A percentile compares a stretch with the other conserved stretches of the same genome.
Conservation (phyloP, 257 asterid genomes). For the Craterostigma plantagineum region DNA sequence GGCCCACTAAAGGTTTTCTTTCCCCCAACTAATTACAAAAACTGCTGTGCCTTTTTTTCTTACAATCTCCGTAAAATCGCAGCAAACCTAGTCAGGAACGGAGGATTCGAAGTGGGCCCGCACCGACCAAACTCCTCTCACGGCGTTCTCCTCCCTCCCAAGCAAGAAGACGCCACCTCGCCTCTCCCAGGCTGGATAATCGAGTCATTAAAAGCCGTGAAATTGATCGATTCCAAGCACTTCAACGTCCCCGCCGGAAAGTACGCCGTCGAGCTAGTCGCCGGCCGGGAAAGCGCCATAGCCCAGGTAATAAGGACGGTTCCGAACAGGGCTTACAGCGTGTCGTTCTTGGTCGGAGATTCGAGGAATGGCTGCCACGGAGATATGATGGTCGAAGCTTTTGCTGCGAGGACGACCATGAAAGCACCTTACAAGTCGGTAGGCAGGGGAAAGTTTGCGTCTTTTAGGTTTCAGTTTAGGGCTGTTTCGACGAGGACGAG, state of each 20-base stretch:
- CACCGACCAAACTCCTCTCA: constrained; percentile 43
- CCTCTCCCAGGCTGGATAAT: constrained; percentile 90
- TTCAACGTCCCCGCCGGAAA: constrained; percentile 62
- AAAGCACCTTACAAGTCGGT: constrained; percentile 45
- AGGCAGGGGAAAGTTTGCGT: constrained; percentile 32
- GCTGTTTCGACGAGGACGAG: constrained; percentile 43
- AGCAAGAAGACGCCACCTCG: constrained; percentile 41
- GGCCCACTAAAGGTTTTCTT: constrained; percentile 37
- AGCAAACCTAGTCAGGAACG: constrained; percentile 54
- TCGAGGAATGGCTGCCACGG: constrained; percentile 70
- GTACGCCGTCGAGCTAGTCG: constrained; percentile 55
- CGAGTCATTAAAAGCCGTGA: constrained; percentile 57
- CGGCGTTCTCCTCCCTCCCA: constrained; percentile 77
- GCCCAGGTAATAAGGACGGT: constrained; percentile 52
- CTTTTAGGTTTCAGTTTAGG: constrained; percentile 36
- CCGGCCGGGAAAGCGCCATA: constrained; percentile 68
- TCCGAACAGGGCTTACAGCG: constrained; percentile 29
- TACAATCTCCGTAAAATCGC: constrained; percentile 9
- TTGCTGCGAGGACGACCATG: constrained; percentile 31
- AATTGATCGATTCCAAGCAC: constrained; percentile 44
- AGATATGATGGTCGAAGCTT: constrained; percentile 71
- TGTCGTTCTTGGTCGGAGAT: constrained; percentile 47
- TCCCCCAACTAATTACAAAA: no score
- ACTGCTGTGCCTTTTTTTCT: no score
- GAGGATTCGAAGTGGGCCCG: constrained; percentile 77